A percentile compares a stretch with the other conserved stretches of the same genome.
Conservation (phyloP, 176 grass and related monocot genomes). For the Dendrocalamus sinicus region DNA sequence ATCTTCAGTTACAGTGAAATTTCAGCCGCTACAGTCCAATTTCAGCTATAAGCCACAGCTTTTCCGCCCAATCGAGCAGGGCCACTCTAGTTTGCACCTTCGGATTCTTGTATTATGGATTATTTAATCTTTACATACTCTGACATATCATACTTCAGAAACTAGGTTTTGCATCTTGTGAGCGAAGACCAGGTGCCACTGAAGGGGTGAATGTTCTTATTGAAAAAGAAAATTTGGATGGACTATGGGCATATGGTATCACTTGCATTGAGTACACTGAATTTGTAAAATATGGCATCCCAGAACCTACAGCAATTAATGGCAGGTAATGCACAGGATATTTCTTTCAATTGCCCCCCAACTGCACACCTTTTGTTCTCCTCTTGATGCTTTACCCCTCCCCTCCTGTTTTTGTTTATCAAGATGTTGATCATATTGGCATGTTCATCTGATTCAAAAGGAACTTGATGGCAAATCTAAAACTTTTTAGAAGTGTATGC, state of each 20-base stretch:
- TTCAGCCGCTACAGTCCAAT: no score
- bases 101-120: background rate
- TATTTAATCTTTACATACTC: constrained; percentile 21
- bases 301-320: constrained; percentile 62
- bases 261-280: constrained; percentile 97
- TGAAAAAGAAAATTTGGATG: constrained; percentile 76
- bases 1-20: no score
- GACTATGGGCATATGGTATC: constrained; percentile 92
- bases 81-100: constrained; percentile 12
- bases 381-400: constrained; percentile 27
- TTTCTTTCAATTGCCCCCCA: background rate
- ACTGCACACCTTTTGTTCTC: background rate
- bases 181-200: constrained; percentile 83
- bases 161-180: constrained; percentile 99
- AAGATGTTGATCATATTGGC: background rate
- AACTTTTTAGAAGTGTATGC: background rate
- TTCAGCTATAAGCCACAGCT: no score
- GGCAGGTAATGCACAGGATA: constrained; percentile 55
- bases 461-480: background rate
- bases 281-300: constrained; percentile 91
- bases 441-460: background rate
- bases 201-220: constrained; percentile 98
- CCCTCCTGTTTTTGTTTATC: background rate
- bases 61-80: no score
- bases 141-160: constrained; percentile 67